Evolutionary conservation across 495 filamentous ascomycete genomes (phyloP), one percentile per base, ranked within the genome.

Genomic region (Margaritispora aquatica): DNA sequence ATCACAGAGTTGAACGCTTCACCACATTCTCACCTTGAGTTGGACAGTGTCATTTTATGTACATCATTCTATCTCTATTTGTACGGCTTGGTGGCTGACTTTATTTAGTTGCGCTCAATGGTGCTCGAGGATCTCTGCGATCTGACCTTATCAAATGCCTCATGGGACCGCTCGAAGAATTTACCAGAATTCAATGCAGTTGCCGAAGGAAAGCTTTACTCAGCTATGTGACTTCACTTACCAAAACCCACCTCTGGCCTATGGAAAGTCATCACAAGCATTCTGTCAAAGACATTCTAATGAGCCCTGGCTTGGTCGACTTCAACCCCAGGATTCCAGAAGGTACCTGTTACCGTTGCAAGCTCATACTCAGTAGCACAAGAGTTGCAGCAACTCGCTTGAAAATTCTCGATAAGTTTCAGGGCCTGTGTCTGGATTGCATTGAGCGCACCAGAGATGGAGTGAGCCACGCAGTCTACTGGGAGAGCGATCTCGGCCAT

Each of bases 21-120:
- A 15, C 51, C 24, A 19, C 27, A 19, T n/a, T 7, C 24, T n/a
- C 21, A 31, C n/a, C 27, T 53, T 17, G 24, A 53, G 17, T 26
- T 53, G 13, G 51, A 53, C 13, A 19, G 20, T 29, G 17, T 4
- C 19, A 26, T 34, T 19, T 7, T 53, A 11, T 19, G 51, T 53
- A 26, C 23, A 29, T 13, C 22, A 51, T 51, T 51, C 49, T 27
- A 13, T 5, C 3, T 8, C 49, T 24, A 26, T 2, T 2, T 19
- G 26, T 36, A 17, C 31, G 13, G n/a, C 21, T 38, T 26, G 27
- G 31, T 7, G 21, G n/a, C 8, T 47, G 27, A 41, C 21, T n/a
- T n/a, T n/a, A n/a, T n/a, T n/a, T n/a, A 53, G 57, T 34, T 26
- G 38, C 48, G 47, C 10, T 59, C 21, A 53, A 59, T 22, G 57